Evolutionary conservation across 805 yeast species (phyloP).

Genomic region (Lipomyces starkeyi): DNA sequence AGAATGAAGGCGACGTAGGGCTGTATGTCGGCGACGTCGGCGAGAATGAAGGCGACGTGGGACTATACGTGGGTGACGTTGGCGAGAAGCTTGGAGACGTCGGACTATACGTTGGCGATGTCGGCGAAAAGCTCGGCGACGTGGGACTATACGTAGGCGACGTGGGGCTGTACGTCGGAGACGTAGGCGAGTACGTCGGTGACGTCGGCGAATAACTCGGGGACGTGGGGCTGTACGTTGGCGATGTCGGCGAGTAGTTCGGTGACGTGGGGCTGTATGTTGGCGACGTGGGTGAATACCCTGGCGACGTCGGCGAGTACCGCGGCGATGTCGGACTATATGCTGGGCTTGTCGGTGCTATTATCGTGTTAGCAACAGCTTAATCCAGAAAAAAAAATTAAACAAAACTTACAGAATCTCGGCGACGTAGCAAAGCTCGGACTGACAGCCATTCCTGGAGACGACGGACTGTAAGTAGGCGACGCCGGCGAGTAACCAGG

Average conservation of each 20-base stretch:
- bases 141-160: slow-evolving; percentile 83
- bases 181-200: slow-evolving; percentile 68
- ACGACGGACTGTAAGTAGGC: slow-evolving; percentile 74
- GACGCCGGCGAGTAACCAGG: slow-evolving; percentile 75
- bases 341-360: slow-evolving; percentile 61
- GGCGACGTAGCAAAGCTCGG: slow-evolving; percentile 70
- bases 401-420: slow-evolving; percentile 28
- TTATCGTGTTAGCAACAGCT: background rate
- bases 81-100: slow-evolving; percentile 74
- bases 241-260: slow-evolving; percentile 70
- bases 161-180: slow-evolving; percentile 76
- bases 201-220: slow-evolving; percentile 70
- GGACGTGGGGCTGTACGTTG: slow-evolving; percentile 59
- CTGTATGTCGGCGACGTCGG: slow-evolving; percentile 88
- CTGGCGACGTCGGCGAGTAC: slow-evolving; percentile 73
- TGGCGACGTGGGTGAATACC: slow-evolving; percentile 86
- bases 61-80: slow-evolving; percentile 72
- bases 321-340: slow-evolving; percentile 72
- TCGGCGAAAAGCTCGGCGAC: slow-evolving; percentile 78
- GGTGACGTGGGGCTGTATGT: slow-evolving; percentile 78
- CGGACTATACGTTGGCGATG: slow-evolving; percentile 70
- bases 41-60: slow-evolving; percentile 71
- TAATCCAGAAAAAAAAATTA: too few species aligned
- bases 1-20: slow-evolving; percentile 74
- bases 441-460: slow-evolving; percentile 73